phyloP scores from a whole-genome alignment of 2,329 filamentous ascomycete species.

The Huntiella moniliformis region DNA sequence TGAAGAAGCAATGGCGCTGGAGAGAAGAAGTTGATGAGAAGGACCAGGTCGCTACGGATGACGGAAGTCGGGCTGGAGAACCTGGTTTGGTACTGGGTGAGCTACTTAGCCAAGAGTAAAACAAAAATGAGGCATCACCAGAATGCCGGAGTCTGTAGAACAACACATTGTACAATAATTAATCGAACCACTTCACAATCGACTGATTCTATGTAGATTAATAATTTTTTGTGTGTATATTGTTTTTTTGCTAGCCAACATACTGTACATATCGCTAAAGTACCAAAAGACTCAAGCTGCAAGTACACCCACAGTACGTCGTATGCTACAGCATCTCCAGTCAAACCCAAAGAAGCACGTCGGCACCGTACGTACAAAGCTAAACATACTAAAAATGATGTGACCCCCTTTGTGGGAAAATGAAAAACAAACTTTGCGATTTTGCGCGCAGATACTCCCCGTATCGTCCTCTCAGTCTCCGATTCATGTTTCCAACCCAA shows the following conservation, averaged over 20 bases:
- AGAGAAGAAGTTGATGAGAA: constrained; percentile 24
- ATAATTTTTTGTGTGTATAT: not conserved
- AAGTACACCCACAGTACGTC: too few relatives aligned
- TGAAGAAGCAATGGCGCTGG: constrained; percentile 43
- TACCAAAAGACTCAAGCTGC: too few relatives aligned
- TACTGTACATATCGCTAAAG: too few relatives aligned
- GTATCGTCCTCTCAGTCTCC: not conserved
- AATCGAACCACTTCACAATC: not conserved
- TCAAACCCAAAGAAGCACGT: too few relatives aligned
- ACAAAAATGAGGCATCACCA: not conserved
- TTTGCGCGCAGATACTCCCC: not conserved
- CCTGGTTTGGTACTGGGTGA: constrained; percentile 22
- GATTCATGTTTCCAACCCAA: constrained; percentile 1
- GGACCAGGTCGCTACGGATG: constrained; percentile 19
- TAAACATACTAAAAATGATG: too few relatives aligned
- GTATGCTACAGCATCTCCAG: too few relatives aligned
- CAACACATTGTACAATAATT: not conserved
- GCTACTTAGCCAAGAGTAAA: constrained; percentile 15
- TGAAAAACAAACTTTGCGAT: not conserved
- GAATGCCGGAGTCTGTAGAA: too few relatives aligned
- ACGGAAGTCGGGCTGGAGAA: constrained; percentile 26
- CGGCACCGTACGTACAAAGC: too few relatives aligned
- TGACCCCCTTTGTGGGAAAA: too few relatives aligned
- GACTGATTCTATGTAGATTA: not conserved
- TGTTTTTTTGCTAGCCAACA: not conserved